Evolutionary conservation across 768 basidiomycete genomes (phyloP), one percentile per base, ranked within the genome.

Genomic region (Lactifluus hygrophoroides): DNA sequence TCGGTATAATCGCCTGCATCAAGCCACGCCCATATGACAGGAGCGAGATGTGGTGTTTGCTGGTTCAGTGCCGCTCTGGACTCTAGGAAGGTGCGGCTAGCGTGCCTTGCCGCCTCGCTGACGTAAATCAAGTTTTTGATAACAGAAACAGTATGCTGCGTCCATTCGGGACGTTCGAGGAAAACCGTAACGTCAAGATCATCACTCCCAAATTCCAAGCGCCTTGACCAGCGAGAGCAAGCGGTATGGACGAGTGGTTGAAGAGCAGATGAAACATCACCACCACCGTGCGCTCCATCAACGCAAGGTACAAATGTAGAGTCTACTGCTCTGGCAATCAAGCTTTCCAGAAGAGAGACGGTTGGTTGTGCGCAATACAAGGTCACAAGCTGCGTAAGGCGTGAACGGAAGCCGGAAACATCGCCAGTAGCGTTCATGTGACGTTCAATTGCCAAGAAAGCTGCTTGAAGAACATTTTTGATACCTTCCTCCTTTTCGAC

Each of bases 71-170:
- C 60, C 0, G 61, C 50, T 0, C 54, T 38, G n/a, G 60, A 60
- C 16, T 61, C 55, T 8, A 72, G 58, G 65, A 69, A 71, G 8
- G 47, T 37, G 30, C 53, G 21, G 37, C 60, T 60, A 35, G 35
- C 42, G 9, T 53, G 34, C 21, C 61, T 48, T 19, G 54, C 57
- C 5, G 19, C 21, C 28, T 66, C 55, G 34, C 71, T 68, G 49
- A 67, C 69, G 65, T 83, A 84, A 14, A 83, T 57, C 5, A 83
- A 65, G 8, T 70, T 70, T 5, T 70, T 64, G 14, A 83, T 67
- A 21, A 78, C 76, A 37, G 67, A 72, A 17, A 75, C 70, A 0
- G 77, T 81, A 3, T 78, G 72, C 1, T 64, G 57, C 0, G 75
- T 74, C 77, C 81, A 83, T 0, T 62, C 45, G 6, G 74, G 66